Evolutionary conservation across 2,329 filamentous ascomycete species (phyloP).

Genomic region (Xylariaceae sp.): DNA sequence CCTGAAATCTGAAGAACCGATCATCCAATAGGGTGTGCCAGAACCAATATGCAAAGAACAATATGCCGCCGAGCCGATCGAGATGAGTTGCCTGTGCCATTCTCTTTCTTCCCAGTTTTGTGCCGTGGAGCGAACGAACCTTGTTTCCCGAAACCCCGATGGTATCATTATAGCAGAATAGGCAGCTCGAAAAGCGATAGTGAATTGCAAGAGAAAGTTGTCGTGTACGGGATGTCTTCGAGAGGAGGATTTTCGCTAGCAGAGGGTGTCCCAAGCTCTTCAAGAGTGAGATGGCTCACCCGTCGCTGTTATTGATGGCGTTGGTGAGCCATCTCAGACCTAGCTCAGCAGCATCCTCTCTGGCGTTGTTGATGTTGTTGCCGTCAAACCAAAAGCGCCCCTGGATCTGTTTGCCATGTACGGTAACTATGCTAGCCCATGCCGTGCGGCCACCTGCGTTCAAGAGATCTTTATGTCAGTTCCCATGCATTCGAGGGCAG

Average conservation of each 20-base stretch:
- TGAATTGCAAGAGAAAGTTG: no score
- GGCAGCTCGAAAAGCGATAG: no score
- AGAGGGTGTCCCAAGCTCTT: no score
- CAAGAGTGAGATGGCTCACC: no score
- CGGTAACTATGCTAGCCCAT: slow-evolving; percentile 76
- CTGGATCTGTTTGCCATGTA: slow-evolving; percentile 56
- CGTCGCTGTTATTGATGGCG: slow-evolving; percentile 24
- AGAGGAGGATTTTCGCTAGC: no score
- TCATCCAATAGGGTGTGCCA: no score
- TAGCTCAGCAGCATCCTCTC: slow-evolving; percentile 84
- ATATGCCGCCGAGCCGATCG: no score
- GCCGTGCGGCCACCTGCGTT: slow-evolving; percentile 79
- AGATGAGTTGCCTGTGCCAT: slow-evolving; percentile 9
- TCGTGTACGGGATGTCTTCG: no score
- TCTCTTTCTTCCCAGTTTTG: slow-evolving; percentile 4
- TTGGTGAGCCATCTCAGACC: slow-evolving; percentile 53
- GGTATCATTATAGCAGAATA: no score
- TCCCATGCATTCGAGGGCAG: slow-evolving; percentile 2
- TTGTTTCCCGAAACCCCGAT: slow-evolving; percentile 22
- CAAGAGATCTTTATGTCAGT: slow-evolving; percentile 5
- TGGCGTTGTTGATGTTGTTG: slow-evolving; percentile 77
- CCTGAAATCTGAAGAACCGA: no score
- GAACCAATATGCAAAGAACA: no score
- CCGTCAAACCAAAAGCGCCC: slow-evolving; percentile 91
- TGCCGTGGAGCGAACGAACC: slow-evolving; percentile 22